phyloP scores from a whole-genome alignment of 257 asterid genomes.

The Linderniella brevidens region DNA sequence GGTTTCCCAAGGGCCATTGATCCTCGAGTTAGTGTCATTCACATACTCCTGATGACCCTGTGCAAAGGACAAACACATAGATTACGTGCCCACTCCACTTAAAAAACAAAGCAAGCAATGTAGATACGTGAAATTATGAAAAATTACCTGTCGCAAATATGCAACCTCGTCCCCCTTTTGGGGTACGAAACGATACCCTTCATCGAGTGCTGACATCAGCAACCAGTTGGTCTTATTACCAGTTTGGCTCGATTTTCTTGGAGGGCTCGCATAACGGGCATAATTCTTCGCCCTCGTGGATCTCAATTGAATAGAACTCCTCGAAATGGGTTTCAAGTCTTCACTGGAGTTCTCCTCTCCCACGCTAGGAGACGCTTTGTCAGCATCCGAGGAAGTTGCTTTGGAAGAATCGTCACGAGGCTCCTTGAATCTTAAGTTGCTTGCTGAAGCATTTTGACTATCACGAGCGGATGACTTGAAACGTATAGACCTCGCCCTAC shows the following conservation, averaged over 20 bases:
- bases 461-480: slow-evolving; percentile 39
- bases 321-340: slow-evolving; percentile 35
- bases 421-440: slow-evolving; percentile 22
- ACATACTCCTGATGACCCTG: slow-evolving; percentile 92
- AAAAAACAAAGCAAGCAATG: not conserved
- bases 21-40: slow-evolving; percentile 23
- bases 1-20: slow-evolving; percentile 61
- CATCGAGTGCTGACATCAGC: slow-evolving; percentile 65
- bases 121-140: slow-evolving; percentile 6
- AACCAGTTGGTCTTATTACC: slow-evolving; percentile 80
- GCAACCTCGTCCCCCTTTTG: slow-evolving; percentile 77
- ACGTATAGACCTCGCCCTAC: slow-evolving; percentile 57
- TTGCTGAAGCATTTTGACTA: slow-evolving; percentile 18
- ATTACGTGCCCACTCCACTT: slow-evolving; percentile 4
- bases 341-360: slow-evolving; percentile 36
- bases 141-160: slow-evolving; percentile 67
- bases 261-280: slow-evolving; percentile 40
- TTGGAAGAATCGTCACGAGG: slow-evolving; percentile 35
- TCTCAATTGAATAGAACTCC: slow-evolving; percentile 40
- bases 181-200: slow-evolving; percentile 76
- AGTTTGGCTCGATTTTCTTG: slow-evolving; percentile 43
- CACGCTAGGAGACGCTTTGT: slow-evolving; percentile 29
- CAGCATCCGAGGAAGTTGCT: slow-evolving; percentile 28
- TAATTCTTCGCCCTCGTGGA: slow-evolving; percentile 51
- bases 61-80: slow-evolving; percentile 12